A percentile compares a stretch with the other conserved stretches of the same genome.
These are phyloP conservation scores for Coprinellus micaceus DNA, from an alignment of 768 basidiomycete species.

Conservation along the genomic window DNA sequence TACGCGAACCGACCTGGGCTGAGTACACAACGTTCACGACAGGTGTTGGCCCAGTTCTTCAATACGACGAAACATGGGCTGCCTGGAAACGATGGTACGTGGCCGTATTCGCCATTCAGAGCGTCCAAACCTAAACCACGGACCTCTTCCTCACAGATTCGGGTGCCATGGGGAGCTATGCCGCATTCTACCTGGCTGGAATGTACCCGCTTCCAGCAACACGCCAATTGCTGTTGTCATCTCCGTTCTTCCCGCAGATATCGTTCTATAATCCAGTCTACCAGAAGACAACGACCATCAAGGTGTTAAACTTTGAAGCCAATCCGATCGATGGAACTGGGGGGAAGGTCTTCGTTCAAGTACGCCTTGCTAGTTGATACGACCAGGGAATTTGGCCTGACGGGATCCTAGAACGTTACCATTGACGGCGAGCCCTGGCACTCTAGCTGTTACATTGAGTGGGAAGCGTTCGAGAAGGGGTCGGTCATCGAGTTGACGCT, in stretches of 20 bases:
- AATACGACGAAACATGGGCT: conserved; percentile 54
- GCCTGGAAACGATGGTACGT: conserved; percentile 62
- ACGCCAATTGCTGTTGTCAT: conserved; percentile 54
- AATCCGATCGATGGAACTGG: conserved; percentile 51
- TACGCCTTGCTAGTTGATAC: conserved; percentile 17
- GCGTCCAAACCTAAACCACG: not conserved
- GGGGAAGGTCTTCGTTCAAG: conserved; percentile 57
- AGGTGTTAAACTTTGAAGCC: conserved; percentile 44
- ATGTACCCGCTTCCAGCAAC: conserved; percentile 65
- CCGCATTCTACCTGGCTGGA: conserved; percentile 54
- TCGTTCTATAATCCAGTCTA: conserved; percentile 59
- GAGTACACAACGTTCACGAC: conserved; percentile 53
- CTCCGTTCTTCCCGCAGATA: conserved; percentile 57
- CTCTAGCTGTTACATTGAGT: conserved; percentile 63
- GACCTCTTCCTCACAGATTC: conserved; percentile 20
- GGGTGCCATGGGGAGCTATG: conserved; percentile 60
- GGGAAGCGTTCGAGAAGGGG: conserved; percentile 57
- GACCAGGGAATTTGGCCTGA: not conserved
- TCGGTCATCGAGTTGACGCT: conserved; percentile 53
- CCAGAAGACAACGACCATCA: conserved; percentile 55
- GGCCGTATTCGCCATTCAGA: not conserved
- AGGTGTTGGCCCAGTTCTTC: conserved; percentile 53
- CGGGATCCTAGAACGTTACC: conserved; percentile 42
- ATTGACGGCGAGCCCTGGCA: conserved; percentile 56
- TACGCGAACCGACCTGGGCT: conserved; percentile 59